Percentiles rank a stretch among this genome's conserved stretches.
Evolutionary conservation across 768 basidiomycete genomes (phyloP).

Genomic region (Clathrus columnatus): DNA sequence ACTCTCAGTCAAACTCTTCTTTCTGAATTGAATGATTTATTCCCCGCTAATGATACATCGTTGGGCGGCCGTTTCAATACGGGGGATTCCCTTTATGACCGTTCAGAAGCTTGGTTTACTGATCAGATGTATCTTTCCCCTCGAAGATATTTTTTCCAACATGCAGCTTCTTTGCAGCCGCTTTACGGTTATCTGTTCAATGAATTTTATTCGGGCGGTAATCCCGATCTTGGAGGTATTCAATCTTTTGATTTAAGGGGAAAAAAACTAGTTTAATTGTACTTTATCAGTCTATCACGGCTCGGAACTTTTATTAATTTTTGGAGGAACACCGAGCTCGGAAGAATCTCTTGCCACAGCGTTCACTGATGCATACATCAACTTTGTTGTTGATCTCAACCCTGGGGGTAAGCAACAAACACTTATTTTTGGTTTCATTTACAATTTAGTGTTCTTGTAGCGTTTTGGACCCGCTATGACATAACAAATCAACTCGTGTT

Average conservation of each 20-base stretch:
- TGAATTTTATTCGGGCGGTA: slow-evolving; percentile 51
- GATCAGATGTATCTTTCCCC: slow-evolving; percentile 48
- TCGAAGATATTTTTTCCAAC: slow-evolving; percentile 40
- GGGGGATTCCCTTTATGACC: slow-evolving; percentile 50
- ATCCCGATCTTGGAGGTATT: slow-evolving; percentile 38
- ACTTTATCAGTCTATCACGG: slow-evolving; percentile 35
- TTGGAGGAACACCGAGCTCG: slow-evolving; percentile 37
- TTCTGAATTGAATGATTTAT: slow-evolving; percentile 30
- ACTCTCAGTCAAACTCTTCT: slow-evolving; percentile 35
- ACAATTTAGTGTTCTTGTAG: slow-evolving; percentile 19
- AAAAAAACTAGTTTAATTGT: neutral
- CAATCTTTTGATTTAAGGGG: neutral
- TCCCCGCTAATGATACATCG: slow-evolving; percentile 39
- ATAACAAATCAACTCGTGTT: slow-evolving; percentile 27
- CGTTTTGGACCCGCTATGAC: slow-evolving; percentile 38
- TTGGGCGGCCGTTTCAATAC: slow-evolving; percentile 47
- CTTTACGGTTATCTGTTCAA: slow-evolving; percentile 47
- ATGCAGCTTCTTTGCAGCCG: slow-evolving; percentile 37
- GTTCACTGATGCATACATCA: slow-evolving; percentile 46
- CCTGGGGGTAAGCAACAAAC: slow-evolving; percentile 38
- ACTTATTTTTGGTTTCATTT: neutral
- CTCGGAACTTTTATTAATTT: slow-evolving; percentile 40
- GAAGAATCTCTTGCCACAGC: slow-evolving; percentile 40
- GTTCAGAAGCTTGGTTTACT: slow-evolving; percentile 48
- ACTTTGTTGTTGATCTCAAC: slow-evolving; percentile 45